phyloP scores from a whole-genome alignment of 2,329 filamentous ascomycete species.

The Fusarium newnesense region DNA sequence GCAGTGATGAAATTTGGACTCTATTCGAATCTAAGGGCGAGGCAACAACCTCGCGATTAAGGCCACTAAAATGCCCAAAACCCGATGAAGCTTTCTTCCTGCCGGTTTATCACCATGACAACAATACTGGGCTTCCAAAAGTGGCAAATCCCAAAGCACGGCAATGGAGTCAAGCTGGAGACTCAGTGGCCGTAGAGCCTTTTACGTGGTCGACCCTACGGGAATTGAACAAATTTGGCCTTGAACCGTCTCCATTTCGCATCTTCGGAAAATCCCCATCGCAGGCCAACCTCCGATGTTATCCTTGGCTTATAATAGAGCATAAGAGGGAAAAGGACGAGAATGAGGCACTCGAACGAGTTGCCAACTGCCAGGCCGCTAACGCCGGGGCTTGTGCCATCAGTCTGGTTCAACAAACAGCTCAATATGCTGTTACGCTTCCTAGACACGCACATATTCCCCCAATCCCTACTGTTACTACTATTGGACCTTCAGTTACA shows the following conservation, averaged over 20 bases:
- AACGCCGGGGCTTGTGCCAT: constrained; percentile 33
- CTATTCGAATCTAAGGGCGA: neutral
- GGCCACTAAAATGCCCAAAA: neutral
- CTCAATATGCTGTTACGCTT: constrained; percentile 20
- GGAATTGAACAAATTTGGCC: neutral
- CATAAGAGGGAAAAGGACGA: constrained; percentile 16
- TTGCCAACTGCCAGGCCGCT: constrained; percentile 21
- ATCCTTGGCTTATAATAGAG: constrained; percentile 37
- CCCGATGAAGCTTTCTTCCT: constrained; percentile 30
- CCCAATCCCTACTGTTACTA: constrained; percentile 27
- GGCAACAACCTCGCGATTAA: neutral
- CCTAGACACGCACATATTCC: constrained; percentile 15
- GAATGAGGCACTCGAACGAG: neutral
- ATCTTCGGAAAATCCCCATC: neutral
- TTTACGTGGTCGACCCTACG: constrained; percentile 25
- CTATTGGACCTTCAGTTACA: constrained; percentile 19
- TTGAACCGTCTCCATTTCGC: constrained; percentile 4
- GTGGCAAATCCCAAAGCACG: neutral
- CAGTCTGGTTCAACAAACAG: neutral
- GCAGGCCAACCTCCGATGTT: constrained; percentile 20
- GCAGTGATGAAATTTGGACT: neutral
- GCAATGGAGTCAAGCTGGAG: neutral
- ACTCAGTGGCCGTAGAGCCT: neutral
- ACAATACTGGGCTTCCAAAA: neutral
- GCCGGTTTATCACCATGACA: constrained; percentile 11